Percentiles rank a stretch among this genome's conserved stretches.
Conservation (phyloP, 306 rosid species). For the Dryas alaskensis region DNA sequence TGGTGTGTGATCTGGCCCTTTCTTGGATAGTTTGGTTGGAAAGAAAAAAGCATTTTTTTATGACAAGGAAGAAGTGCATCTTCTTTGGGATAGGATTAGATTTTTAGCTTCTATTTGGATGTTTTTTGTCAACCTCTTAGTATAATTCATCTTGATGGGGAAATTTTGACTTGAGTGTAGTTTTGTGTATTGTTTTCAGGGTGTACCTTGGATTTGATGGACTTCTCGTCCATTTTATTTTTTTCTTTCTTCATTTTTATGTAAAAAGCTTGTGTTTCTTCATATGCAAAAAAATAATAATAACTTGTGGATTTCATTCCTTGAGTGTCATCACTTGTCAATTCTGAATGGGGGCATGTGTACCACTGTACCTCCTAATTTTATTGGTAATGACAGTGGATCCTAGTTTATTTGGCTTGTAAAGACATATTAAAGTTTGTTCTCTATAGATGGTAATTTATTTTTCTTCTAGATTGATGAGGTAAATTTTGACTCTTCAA, state of each 20-base stretch:
- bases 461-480: not conserved
- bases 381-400: not conserved
- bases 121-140: not conserved
- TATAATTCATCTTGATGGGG: not conserved
- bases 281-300: not conserved
- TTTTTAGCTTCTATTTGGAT: not conserved
- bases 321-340: conserved; percentile 6
- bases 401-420: not conserved
- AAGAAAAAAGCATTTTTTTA: not conserved
- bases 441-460: not conserved
- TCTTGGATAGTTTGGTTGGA: not conserved
- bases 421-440: not conserved
- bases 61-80: not conserved
- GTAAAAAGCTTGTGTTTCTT: not conserved
- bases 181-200: not conserved
- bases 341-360: not conserved
- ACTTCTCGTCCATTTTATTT: not conserved
- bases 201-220: not conserved
- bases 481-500: not conserved
- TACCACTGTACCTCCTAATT: not conserved
- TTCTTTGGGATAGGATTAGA: not conserved
- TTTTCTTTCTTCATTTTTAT: not conserved
- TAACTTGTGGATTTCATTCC: conserved; percentile 15
- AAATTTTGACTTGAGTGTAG: not conserved
- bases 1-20: not conserved